A percentile compares a stretch with the other conserved stretches of the same genome.
These are phyloP conservation scores for Hymenoscyphus occultus DNA, from an alignment of 2,329 filamentous ascomycete species.

Conservation along the genomic window DNA sequence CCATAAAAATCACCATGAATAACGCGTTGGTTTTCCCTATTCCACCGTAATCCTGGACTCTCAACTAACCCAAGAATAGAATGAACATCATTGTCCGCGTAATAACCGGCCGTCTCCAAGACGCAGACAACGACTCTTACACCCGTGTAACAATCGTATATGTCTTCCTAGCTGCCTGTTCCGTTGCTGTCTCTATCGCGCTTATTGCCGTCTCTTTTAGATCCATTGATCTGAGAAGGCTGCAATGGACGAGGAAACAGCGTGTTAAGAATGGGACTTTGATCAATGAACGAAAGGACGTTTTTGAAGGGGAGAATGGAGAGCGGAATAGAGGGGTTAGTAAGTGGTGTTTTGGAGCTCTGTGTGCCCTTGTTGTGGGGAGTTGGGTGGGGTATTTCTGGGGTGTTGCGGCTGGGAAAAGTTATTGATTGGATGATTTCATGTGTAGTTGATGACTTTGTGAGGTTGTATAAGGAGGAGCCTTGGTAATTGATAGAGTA, in stretches of 20 bases:
- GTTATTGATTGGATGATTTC: slow-evolving; percentile 24
- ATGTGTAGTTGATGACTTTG: too few species aligned
- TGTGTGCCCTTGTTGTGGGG: slow-evolving; percentile 47
- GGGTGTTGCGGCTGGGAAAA: slow-evolving; percentile 55
- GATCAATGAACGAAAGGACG: slow-evolving; percentile 43
- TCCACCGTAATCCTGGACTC: background rate
- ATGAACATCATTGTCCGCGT: slow-evolving; percentile 61
- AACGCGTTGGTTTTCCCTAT: slow-evolving; percentile 43
- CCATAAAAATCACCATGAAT: slow-evolving; percentile 59
- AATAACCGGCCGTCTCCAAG: slow-evolving; percentile 56
- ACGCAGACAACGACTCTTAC: slow-evolving; percentile 55
- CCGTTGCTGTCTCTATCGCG: slow-evolving; percentile 44
- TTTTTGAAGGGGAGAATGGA: slow-evolving; percentile 40
- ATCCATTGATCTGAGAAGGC: slow-evolving; percentile 43
- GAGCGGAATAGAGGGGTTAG: slow-evolving; percentile 43
- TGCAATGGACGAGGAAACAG: slow-evolving; percentile 59
- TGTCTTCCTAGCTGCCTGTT: slow-evolving; percentile 49
- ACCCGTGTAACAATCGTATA: slow-evolving; percentile 54
- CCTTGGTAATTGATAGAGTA: too few species aligned
- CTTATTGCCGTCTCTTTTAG: slow-evolving; percentile 42
- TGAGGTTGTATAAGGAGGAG: too few species aligned
- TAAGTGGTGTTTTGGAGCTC: slow-evolving; percentile 38
- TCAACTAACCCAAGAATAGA: slow-evolving; percentile 30
- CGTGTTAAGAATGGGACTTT: slow-evolving; percentile 45
- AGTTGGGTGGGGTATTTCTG: slow-evolving; percentile 58